Percentiles rank a stretch among this genome's conserved stretches.
These are phyloP conservation scores for Peribolospora baueri DNA, from an alignment of 768 basidiomycete genomes.

Conservation along the genomic window DNA sequence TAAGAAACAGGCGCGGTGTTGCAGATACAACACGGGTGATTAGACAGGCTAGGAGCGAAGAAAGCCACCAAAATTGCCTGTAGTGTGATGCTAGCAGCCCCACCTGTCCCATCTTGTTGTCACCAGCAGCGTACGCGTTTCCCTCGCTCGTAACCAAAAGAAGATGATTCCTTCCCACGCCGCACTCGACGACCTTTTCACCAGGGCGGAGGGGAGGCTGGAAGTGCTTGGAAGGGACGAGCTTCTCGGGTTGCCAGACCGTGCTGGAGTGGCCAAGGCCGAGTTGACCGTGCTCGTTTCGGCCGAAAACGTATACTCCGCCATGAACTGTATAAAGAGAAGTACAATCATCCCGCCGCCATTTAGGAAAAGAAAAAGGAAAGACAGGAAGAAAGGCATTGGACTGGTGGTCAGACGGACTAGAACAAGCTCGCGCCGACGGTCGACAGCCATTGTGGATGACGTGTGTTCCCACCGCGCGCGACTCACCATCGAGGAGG, in stretches of 20 bases:
- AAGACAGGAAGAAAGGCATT: slow-evolving; percentile 27
- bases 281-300: slow-evolving; percentile 28
- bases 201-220: slow-evolving; percentile 31
- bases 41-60: neutral
- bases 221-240: slow-evolving; percentile 20
- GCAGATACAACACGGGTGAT: neutral
- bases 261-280: neutral
- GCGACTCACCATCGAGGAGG: no score
- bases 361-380: slow-evolving; percentile 6
- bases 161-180: slow-evolving; percentile 58
- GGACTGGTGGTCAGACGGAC: slow-evolving; percentile 25
- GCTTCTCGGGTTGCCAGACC: slow-evolving; percentile 32
- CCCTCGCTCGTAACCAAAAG: slow-evolving; percentile 62
- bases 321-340: slow-evolving; percentile 24
- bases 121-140: slow-evolving; percentile 57
- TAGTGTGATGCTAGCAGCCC: slow-evolving; percentile 8
- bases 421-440: no score
- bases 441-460: no score
- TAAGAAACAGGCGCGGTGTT: neutral
- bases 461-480: no score
- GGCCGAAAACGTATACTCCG: slow-evolving; percentile 70
- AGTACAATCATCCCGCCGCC: slow-evolving; percentile 8
- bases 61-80: neutral
- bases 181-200: slow-evolving; percentile 47
- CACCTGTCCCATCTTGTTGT: slow-evolving; percentile 61